Evolutionary conservation across 352 stramenopile genomes (phyloP), one percentile per base, ranked within the genome.

Genomic region (Pythium dissotocum): DNA sequence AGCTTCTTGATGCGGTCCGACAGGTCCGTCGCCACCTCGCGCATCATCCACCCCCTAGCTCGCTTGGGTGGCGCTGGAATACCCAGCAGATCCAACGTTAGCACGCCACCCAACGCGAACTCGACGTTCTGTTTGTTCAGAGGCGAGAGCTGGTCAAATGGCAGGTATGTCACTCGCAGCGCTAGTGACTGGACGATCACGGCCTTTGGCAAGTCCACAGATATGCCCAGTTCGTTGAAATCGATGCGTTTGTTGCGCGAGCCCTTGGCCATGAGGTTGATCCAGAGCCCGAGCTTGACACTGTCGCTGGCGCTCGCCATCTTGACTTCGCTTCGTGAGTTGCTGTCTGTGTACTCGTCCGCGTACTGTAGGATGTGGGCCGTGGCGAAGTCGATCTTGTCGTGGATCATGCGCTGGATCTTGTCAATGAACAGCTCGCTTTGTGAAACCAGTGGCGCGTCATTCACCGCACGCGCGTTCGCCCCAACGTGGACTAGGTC

Each of bases 221-320:
- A 76, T 6, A 88, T 61, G 8, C 84, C 83, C 18, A 91, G 72
- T 40, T 91, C 83, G 0, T 65, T 40, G 44, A 94, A 94, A 62
- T 94, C 84, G 32, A 94, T 85, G 28, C 79, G 78, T 52, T 92
- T 92, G 72, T 87, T 91, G 4, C 86, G 84, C 8, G 78, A 89
- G 0, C 82, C 83, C 70, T 91, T 92, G 9, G 83, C 82, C 33
- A 89, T 71, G 14, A 94, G 64, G 36, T 94, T 92, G 12, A 92
- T 69, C 86, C 86, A 94, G 30, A 92, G 53, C 0, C 83, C 87
- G 12, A 92, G 68, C 44, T 89, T 79, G 49, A 90, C 65, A 61
- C 71, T 77, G 16, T 75, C 69, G 32, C 68, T 71, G 2, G 71
- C 72, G 56, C 79, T 89, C 42, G 77, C 80, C 40, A 91, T 71